Conservation (phyloP, 78 protist genomes). For the Speleostelium caveatum region DNA sequence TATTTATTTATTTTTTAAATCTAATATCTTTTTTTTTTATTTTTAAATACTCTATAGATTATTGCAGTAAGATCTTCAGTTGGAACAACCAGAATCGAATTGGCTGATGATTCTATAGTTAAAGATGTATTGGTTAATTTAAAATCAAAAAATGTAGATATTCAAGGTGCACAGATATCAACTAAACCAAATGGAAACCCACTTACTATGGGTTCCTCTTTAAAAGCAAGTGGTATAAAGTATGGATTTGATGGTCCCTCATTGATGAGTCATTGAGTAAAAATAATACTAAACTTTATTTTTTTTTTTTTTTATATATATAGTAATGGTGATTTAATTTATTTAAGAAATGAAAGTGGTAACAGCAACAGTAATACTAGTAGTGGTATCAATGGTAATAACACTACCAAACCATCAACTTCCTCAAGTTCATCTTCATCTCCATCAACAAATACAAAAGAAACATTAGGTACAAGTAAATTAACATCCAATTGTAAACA, state of each 20-base stretch:
- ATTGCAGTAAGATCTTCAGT: slow-evolving; percentile 60
- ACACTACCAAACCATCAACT: background rate
- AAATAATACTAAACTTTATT: background rate
- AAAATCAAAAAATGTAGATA: slow-evolving; percentile 4
- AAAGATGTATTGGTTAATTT: slow-evolving; percentile 27
- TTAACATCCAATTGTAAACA: slow-evolving; percentile 62
- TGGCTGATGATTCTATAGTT: slow-evolving; percentile 19
- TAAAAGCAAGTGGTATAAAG: slow-evolving; percentile 36
- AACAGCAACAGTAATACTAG: background rate
- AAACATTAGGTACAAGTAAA: slow-evolving; percentile 10
- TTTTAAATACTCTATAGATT: slow-evolving; percentile 3
- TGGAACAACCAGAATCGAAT: slow-evolving; percentile 50
- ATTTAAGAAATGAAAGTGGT: background rate
- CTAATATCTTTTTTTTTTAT: background rate
- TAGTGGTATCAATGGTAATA: background rate
- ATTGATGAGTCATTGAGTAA: background rate
- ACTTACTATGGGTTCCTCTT: background rate
- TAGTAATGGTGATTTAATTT: slow-evolving; percentile 55
- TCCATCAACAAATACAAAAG: background rate
- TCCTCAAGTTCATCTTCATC: background rate
- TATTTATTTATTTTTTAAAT: background rate
- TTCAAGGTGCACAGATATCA: slow-evolving; percentile 36
- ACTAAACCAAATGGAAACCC: slow-evolving; percentile 45
- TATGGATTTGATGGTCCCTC: background rate
- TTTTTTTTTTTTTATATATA: background rate